A percentile compares a stretch with the other conserved stretches of the same genome.
These are phyloP conservation scores for Melaleuca quinquenervia DNA, from an alignment of 345 rosid species.

Conservation along the genomic window DNA sequence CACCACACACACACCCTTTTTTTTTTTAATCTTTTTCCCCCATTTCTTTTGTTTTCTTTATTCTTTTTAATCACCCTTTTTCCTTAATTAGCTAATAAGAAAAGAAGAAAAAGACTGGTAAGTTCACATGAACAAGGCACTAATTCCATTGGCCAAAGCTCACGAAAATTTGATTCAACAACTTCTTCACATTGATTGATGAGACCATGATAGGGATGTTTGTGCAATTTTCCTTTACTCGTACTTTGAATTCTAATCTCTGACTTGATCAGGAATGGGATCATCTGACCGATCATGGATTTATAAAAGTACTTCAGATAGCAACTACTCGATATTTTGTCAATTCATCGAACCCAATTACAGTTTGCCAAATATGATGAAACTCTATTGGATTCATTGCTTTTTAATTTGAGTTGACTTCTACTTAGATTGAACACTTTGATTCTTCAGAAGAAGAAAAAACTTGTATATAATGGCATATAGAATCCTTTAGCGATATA, in stretches of 20 bases:
- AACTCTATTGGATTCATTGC: rapidly evolving
- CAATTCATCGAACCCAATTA: rapidly evolving
- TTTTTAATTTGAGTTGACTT: neutral
- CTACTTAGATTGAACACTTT: rapidly evolving
- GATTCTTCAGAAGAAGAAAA: neutral
- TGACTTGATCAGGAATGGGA: neutral
- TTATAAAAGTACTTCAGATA: neutral
- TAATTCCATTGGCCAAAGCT: neutral
- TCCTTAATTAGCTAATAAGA: neutral
- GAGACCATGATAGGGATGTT: neutral
- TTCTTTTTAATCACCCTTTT: neutral
- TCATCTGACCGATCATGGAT: rapidly evolving
- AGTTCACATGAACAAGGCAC: neutral
- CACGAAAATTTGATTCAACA: neutral
- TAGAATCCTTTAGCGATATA: neutral
- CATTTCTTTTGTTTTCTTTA: neutral
- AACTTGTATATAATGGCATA: neutral
- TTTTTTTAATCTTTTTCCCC: neutral
- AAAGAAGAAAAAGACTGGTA: neutral
- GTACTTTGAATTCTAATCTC: neutral
- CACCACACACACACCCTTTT: neutral
- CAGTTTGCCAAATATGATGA: rapidly evolving
- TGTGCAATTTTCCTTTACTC: neutral
- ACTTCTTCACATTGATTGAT: neutral
- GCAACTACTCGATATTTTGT: rapidly evolving